Evolutionary conservation across 305 asterid genomes (phyloP), one percentile per base, ranked within the genome.

Genomic region (Fraxinus greggii): DNA sequence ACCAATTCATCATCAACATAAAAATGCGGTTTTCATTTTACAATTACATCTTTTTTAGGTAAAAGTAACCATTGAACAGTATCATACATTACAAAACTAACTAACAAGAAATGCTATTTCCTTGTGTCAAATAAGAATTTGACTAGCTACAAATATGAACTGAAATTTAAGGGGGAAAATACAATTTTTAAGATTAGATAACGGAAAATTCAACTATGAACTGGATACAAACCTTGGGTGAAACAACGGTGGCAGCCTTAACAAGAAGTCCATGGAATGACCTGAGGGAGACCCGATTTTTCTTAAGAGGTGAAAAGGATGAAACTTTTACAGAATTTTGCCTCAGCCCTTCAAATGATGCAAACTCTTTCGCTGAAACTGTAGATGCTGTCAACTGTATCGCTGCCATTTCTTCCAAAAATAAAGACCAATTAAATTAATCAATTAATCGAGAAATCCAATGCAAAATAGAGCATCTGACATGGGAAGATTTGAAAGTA

Each of bases 171-270:
- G 7, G 72, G 32, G 17, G 3, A 6, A 15, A 4, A 65, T 65
- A 24, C 13, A 65, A 70, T 2, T 31, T 7, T 32, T 90, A 31
- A 31, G 26, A 32, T 70, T 5, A 7, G 6, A 59, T 7, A 63
- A 76, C 42, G 24, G 15, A 17, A 69, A 32, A 77, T 24, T 13
- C 1, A 3, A 67, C 74, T 10, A 67, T 12, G 36, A 67, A 15
- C 19, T 67, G 74, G 13, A 67, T 28, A 28, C 23, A 67, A 72
- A 95, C 98, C 97, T 93, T 94, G 33, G 99, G 97, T 7, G 98
- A 91, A 81, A 94, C 96, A 54, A 91, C 88, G 1, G 97, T 89
- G 33, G 97, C 95, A 75, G 98, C 97, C 89, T 90, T 94, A 42
- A 94, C 95, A 56, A 89, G 93, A 83, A 95, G 97, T 67, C 92